Percentiles rank a stretch among this genome's conserved stretches.
These are phyloP conservation scores for Exophiala oligosperma DNA, from an alignment of 2,329 filamentous ascomycete genomes.

Conservation along the genomic window DNA sequence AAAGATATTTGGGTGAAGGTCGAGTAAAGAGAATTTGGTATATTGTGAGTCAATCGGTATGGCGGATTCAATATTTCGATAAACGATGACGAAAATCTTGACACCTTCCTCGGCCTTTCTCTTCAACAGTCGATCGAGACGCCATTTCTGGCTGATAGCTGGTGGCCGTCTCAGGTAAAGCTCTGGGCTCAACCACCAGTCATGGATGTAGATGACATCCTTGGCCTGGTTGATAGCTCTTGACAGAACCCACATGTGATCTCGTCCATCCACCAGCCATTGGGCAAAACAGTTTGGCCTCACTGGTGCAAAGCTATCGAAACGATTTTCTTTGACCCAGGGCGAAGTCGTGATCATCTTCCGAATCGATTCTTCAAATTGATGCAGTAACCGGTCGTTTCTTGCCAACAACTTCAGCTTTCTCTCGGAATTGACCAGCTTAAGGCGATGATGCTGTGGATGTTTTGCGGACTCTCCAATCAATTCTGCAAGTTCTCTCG, in stretches of 20 bases:
- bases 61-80: constrained; percentile 94
- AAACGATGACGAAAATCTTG: constrained; percentile 97
- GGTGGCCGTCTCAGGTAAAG: constrained; percentile 91
- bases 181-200: constrained; percentile 98
- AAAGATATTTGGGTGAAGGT: constrained; percentile 93
- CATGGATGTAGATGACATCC: constrained; percentile 98
- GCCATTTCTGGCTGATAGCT: constrained; percentile 97
- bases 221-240: constrained; percentile 94
- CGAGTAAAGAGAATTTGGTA: constrained; percentile 92
- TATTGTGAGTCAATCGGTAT: constrained; percentile 98
- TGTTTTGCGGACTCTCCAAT: constrained; percentile 62
- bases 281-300: constrained; percentile 84
- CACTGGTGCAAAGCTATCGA: constrained; percentile 90
- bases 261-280: constrained; percentile 93
- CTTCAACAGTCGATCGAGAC: constrained; percentile 88
- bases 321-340: constrained; percentile 82
- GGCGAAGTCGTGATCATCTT: constrained; percentile 80
- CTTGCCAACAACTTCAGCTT: constrained; percentile 88
- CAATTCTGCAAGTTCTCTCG: constrained; percentile 63
- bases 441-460: constrained; percentile 78
- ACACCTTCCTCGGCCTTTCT: constrained; percentile 92
- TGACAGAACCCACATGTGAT: constrained; percentile 99
- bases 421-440: constrained; percentile 86
- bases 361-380: constrained; percentile 90
- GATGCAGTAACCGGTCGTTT: constrained; percentile 82